Evolutionary conservation across 495 filamentous ascomycete genomes (phyloP).

Genomic region (Chlorociboria aeruginascens): DNA sequence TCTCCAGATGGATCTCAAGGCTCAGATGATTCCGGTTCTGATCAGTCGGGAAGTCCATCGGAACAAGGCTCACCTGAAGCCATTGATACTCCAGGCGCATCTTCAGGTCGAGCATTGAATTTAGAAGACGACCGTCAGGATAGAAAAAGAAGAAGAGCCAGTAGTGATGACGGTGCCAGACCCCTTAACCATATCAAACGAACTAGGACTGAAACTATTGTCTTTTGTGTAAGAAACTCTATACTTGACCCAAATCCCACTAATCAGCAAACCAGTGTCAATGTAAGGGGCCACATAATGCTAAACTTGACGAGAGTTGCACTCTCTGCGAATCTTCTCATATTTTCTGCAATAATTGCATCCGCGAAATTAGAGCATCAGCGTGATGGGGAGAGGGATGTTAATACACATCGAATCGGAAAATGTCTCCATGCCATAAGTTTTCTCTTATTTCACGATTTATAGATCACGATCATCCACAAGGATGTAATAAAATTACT

Average conservation of each 20-base stretch:
- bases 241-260: too few species aligned
- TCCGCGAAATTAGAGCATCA: background rate
- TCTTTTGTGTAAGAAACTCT: conserved; percentile 4
- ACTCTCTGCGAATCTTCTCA: background rate
- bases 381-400: too few species aligned
- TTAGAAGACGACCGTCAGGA: background rate
- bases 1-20: background rate
- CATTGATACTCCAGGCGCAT: background rate
- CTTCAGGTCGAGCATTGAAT: background rate
- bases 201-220: background rate
- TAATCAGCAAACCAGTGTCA: conserved; percentile 2
- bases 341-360: background rate
- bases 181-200: background rate
- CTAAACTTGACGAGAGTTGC: background rate
- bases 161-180: background rate
- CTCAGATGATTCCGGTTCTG: background rate
- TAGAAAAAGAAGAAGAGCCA: background rate
- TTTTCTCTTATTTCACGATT: background rate
- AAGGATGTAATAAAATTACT: background rate
- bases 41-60: background rate
- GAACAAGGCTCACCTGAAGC: conserved; percentile 1
- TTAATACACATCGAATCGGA: too few species aligned
- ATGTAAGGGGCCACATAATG: background rate
- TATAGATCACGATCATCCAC: background rate
- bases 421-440: too few species aligned